Base-by-base conservation (phyloP, 2,329 filamentous ascomycete genomes). In the Pseudogymnoascus sp. region DNA sequence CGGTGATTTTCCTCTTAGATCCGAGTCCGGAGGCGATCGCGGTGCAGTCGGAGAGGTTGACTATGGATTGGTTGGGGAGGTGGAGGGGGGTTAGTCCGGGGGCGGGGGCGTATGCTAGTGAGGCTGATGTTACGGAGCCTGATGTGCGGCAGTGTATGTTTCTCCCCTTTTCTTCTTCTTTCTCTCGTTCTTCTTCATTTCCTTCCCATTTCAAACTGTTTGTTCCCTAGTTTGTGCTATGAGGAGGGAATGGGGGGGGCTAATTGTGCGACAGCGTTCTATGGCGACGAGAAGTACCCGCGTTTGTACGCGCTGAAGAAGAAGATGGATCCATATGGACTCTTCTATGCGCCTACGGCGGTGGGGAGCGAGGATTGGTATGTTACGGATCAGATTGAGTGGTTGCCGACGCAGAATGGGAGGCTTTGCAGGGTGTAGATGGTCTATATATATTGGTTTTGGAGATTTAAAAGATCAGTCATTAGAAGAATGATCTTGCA, bases 61-160 rank as follows among this genome's bases (percentile, higher is more conserved):
- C 67, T 10, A 57, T 57, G 23, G 37, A 65, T 7, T 68, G 62
- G 64, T 65, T 70, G 64, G 62, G 61, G 29, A 64, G 61, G n/a
- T 66, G 63, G 63, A 34, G 65, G 4, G 65, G 36, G 4, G 61
- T 66, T 18, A 62, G 65, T 5, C 65, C 65, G 0, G 74, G 73
- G 2, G 71, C 74, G 4, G 78, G 76, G 3, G 72, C 75, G 1
- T 81, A 81, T 70, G 74, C 79, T 75, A 81, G 80, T 66, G 81
- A 84, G 71, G 80, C 76, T 2, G 76, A 81, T 70, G 76, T 79
- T 61, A 71, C 71, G 37, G 75, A 80, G 70, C 73, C 73, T 0
- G 67, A 77, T 54, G 80, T 75, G 70, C 73, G 66, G 10, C 62
- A 67, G 26, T 54, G 47, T 54, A 8, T 11, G 47, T 54, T 6